Conservation (phyloP, 2,329 filamentous ascomycete genomes). For the Phoma sp. region DNA sequence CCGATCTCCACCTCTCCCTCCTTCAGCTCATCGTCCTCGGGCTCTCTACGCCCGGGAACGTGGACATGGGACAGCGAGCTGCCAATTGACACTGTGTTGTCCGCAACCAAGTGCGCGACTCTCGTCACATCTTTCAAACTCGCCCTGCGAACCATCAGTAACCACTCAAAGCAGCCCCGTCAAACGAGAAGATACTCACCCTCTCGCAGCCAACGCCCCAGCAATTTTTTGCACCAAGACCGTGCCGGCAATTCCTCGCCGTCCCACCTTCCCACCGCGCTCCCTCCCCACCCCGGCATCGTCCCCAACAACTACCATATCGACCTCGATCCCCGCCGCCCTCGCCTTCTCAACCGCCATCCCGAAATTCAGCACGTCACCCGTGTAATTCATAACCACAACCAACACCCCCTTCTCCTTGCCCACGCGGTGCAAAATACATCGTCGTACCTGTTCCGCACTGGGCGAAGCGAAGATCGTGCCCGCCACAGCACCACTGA, state of each 20-base stretch:
- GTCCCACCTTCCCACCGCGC: conserved; percentile 87
- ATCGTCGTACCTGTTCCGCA: conserved; percentile 80
- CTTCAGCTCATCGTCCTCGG: conserved; percentile 63
- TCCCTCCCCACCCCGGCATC: conserved; percentile 86
- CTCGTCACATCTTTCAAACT: conserved; percentile 72
- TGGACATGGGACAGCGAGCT: conserved; percentile 91
- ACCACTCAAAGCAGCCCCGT: background rate
- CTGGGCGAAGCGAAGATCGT: conserved; percentile 85
- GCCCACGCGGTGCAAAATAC: conserved; percentile 75
- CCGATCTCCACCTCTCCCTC: conserved; percentile 69
- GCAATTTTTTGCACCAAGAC: conserved; percentile 90
- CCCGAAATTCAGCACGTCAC: conserved; percentile 81
- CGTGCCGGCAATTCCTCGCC: conserved; percentile 88
- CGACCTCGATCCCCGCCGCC: conserved; percentile 75
- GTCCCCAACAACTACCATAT: conserved; percentile 92
- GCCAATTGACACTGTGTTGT: conserved; percentile 83
- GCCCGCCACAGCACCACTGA: conserved; percentile 82
- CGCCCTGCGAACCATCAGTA: conserved; percentile 40
- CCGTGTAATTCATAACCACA: conserved; percentile 94
- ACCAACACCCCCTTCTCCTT: conserved; percentile 77
- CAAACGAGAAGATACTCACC: conserved; percentile 48
- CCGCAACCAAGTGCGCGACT: conserved; percentile 72
- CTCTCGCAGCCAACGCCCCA: conserved; percentile 79
- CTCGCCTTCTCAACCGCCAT: conserved; percentile 92
- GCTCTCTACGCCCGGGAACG: conserved; percentile 76